Base-by-base conservation (phyloP, 148 eudicot species). In the Pouteria glomerata region DNA sequence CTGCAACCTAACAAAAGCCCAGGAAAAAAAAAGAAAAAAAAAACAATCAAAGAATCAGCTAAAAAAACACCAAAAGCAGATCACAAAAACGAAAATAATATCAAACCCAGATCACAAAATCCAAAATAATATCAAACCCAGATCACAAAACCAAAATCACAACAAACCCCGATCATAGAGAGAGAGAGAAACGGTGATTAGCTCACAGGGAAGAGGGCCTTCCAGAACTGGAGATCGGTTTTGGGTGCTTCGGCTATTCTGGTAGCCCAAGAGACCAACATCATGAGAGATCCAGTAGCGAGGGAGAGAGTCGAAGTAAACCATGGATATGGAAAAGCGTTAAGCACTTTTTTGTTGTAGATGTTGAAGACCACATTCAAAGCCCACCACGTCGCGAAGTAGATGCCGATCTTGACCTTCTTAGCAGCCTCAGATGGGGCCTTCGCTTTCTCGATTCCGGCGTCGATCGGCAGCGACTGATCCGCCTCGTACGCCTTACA, bases 341-440 rank as follows among this genome's bases (percentile, higher is more conserved):
- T 94, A 81, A 94, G 86, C 53, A 94, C 98, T 74, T 88, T 93
- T 80, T 93, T 93, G 74, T 93, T 93, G 61, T 93, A 93, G 29
- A 93, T 93, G 76, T 93, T 93, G 60, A 91, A 93, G 8, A 93
- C 81, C 73, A 91, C 97, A 82, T 94, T 94, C 84, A 91, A 84
- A 77, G 78, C 85, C 97, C 98, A 94, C 98, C 98, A 94, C 6
- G 91, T 91, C 18, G 97, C 98, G 73, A 94, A 91, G 23, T 91
- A 91, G 34, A 85, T 62, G 8, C 98, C 92, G 74, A 94, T 91
- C 74, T 94, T 94, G 31, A 86, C 68, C 81, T 33, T 94, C 77
- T 87, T 81, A 8, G 94, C 89, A n/a, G 82, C 86, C 78, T 89
- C 98, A 34, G 74, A 66, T 55, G 72, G 61, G 11, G 65, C 35